Base-by-base conservation (phyloP, 208 protist species). In the Crithidia mellificae region DNA sequence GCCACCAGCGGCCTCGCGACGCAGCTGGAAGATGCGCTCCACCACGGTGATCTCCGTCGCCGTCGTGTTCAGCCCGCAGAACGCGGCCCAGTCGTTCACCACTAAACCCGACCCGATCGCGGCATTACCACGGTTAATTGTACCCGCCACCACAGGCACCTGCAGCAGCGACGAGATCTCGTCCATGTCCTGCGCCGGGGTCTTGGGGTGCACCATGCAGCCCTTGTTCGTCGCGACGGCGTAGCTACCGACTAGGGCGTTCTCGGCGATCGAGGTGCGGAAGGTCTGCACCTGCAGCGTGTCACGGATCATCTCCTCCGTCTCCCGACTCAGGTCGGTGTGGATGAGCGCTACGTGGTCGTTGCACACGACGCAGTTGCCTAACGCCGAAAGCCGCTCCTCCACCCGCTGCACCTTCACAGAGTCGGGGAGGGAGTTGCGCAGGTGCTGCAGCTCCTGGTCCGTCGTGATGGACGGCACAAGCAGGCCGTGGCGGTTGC, bases 341-440 rank as follows among this genome's bases (percentile, higher is more conserved):
- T 99, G 99, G 51, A 99, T 94, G 6, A 99, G 87, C 5, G 99
- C 99, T 34, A 99, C 98, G 74, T 99, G 97, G 77, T 99, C 99
- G 84, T 99, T 99, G 74, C 94, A 98, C 2, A 97, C 96, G 53
- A 99, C 98, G 53, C 95, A 96, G 82, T 99, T 99, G 53, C 99
- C 98, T 17, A 99, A 84, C 14, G 98, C 98, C 19, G 97, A 99
- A 9, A 99, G 93, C 24, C 98, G 87, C 84, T 99, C 98, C 79
- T 99, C 98, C 14, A 99, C 94, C 19, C 97, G 91, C 77, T 99
- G 95, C 46, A 98, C 85, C 68, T 96, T 94, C 32, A 99, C 96
- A 1, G 70, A 76, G 73, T 99, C 98, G 32, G 99, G 99, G 15
- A 99, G 88, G 14, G 96, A 97, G 89, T 99, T 99, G 36, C 98